Evolutionary conservation across 2,329 filamentous ascomycete genomes (phyloP), one percentile per base, ranked within the genome.

Genomic region (Fusarium sp.): DNA sequence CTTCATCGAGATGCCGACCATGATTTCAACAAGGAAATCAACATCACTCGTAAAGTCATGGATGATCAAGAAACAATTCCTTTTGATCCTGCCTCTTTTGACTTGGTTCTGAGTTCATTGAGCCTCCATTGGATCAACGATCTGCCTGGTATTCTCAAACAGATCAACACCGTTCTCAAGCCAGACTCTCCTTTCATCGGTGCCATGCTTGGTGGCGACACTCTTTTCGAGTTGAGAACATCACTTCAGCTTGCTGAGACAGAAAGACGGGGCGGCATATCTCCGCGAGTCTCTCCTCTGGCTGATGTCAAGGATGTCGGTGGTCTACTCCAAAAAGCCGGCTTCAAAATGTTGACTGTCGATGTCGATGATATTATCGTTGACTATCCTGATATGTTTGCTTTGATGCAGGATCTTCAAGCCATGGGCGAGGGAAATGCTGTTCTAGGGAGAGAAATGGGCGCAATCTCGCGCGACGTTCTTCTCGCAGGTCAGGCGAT

Each of bases 111-210:
- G 65, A 97, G 93, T 76, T 97, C 92, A 56, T 82, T 97, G 61
- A 94, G 92, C 59, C 84, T 99, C 77, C 96, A 99, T 80, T 99
- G 96, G 96, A 92, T 97, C 83, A 99, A 99, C 78, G 93, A 99
- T 78, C 87, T 99, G 7, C 96, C 96, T 0, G 92, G 91, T 2
- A 83, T 96, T 13, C 85, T 99, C 3, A 84, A 89, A 2, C 93
- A 97, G 76, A 91, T 97, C 76, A 97, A 97, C 82, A 86, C 87
- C 68, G 83, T 96, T 33, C 85, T 99, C 25, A 97, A 96, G 79
- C 94, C 95, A 0, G 96, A 99, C 78, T 86, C 87, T 57, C 94
- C 96, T 2, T 97, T 99, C 76, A 90, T 99, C 46, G 95, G 92
- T 15, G 95, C 95, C 70, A 99, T 99, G 94, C 90, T 97, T 63